Base-by-base conservation (phyloP, 371 early-diverging fungal species). In the Mortierella sp. region DNA sequence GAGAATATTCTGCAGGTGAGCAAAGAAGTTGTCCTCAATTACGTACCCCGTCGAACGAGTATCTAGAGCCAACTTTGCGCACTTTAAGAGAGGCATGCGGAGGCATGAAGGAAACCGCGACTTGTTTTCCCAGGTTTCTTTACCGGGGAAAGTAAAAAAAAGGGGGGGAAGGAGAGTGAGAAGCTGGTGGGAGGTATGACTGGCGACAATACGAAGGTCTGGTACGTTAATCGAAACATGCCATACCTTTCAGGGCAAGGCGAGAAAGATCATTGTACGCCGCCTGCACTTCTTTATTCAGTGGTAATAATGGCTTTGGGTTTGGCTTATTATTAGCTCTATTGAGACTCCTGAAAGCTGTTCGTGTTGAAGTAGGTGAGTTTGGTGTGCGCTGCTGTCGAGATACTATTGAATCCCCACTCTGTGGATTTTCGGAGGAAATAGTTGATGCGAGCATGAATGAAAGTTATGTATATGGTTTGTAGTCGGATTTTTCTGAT, bases 41-140 rank as follows among this genome's bases (percentile, higher is more conserved):
- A 55, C 50, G 21, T 85, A 79, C 16, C 75, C 76, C 0, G 40
- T 58, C 40, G 50, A 28, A 1, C 76, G 76, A 22, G 84, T 76
- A 4, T 82, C 84, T 19, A 86, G 83, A 33, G 84, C 77, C 7
- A 84, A 53, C 13, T 74, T 61, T 4, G 88, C 88, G 40, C 85
- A 84, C 32, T 84, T 75, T 36, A 87, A 69, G 7, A 88, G 83
- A 0, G 84, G 80, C 3, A 81, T 84, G 33, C 85, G 84, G 19
- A 89, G 69, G 13, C 61, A 43, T 3, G 69, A 24, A 7, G 90
- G 90, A 57, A 89, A 89, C 24, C 83, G 84, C 16, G 85, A 69
- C 63, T 89, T 89, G 53, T 74, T 75, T 33, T 70, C 76, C 76
- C 76, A 76, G 5, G 63, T 28, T 64, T 76, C 76, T 76, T 38